Conservation (phyloP, 176 grass and related monocot genomes). For the Olyra latifolia region DNA sequence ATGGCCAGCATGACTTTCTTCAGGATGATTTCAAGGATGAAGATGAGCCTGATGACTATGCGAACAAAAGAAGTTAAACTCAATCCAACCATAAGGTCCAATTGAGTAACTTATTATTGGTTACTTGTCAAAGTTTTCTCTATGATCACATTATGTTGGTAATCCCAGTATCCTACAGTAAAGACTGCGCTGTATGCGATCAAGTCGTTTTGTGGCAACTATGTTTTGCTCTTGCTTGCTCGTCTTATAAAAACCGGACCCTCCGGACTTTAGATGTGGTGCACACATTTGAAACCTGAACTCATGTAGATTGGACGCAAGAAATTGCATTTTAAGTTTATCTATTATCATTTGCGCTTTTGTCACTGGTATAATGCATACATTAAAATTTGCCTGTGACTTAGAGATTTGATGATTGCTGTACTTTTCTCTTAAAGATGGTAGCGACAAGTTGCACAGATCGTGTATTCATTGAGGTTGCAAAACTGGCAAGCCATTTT, state of each 20-base stretch:
- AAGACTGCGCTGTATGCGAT: neutral
- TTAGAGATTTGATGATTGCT: neutral
- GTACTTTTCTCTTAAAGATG: neutral
- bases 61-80: conserved; percentile 44
- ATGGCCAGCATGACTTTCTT: conserved; percentile 27
- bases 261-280: neutral
- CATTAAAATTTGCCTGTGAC: too few species aligned
- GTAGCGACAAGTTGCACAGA: neutral
- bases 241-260: neutral
- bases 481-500: neutral
- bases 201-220: conserved; percentile 10
- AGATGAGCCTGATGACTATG: conserved; percentile 44
- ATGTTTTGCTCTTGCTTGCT: neutral
- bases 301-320: neutral
- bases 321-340: neutral
- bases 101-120: neutral
- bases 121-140: neutral
- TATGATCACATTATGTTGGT: neutral
- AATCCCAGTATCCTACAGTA: neutral
- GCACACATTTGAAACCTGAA: neutral
- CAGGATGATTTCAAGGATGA: conserved; percentile 43
- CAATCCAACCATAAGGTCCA: neutral
- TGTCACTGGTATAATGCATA: neutral
- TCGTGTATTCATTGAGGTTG: neutral
- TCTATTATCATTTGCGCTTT: neutral